Base-by-base conservation (phyloP, 2,329 filamentous ascomycete species). In the Fusarium udum region DNA sequence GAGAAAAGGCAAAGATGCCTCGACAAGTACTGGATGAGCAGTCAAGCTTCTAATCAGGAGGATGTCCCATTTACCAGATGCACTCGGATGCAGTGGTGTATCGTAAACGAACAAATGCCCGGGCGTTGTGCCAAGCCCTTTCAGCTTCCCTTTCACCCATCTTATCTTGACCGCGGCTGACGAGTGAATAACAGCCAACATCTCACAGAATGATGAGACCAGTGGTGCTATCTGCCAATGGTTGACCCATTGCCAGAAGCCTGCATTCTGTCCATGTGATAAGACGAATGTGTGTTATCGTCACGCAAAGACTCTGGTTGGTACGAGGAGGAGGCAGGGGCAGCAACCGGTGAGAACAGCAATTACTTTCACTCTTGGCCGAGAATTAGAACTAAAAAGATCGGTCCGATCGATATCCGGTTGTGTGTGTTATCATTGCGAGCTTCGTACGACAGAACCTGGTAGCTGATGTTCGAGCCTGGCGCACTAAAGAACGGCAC, bases 221-320 rank as follows among this genome's bases (percentile, higher is more conserved):
- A 48, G 48, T 49, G 43, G 31, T 70, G 16, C 37, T 46, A 60
- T 64, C 37, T 69, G 32, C n/a, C 32, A 36, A 26, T 15, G 20
- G 15, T n/a, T 36, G 42, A n/a, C 36, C 45, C 16, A 39, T 26
- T 39, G n/a, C 28, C 34, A 55, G 51, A 28, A 40, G 36, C 32
- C 24, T 46, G 60, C 37, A 22, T 32, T 43, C 43, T 59, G 52
- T 39, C 75, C 77, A 78, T 78, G 77, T 78, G 75, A 76, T 63
- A 60, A 65, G 57, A 63, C 62, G 59, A 49, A 39, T 73, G 75
- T 77, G 65, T 67, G 74, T 67, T 71, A 75, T 76, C 64, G 75
- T 78, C 77, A 78, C 72, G 72, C 74, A 77, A 70, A 71, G 56
- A 49, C 56, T 67, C 55, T 78, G 75, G 77, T 78, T 78, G 77